phyloP scores from a whole-genome alignment of 208 protist genomes.

The Crithidia acanthocephali region DNA sequence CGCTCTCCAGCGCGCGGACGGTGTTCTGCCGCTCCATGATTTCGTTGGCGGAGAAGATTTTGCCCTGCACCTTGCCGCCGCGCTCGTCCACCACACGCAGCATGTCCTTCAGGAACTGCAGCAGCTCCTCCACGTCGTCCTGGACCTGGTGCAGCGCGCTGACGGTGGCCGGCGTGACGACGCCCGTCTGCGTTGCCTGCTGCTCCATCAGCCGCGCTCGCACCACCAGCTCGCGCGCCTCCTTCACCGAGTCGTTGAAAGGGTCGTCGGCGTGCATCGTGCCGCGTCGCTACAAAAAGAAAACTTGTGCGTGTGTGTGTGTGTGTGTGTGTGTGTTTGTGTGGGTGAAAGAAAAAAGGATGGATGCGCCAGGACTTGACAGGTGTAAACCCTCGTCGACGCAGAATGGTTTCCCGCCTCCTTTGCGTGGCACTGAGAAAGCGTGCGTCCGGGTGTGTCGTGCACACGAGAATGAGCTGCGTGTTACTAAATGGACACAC shows the following conservation, averaged over 20 bases:
- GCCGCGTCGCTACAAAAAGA: background rate
- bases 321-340: background rate
- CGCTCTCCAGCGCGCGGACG: constrained; percentile 58
- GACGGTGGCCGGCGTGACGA: constrained; percentile 45
- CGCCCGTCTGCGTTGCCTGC: constrained; percentile 52
- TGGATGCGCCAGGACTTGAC: too few relatives aligned
- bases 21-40: constrained; percentile 79
- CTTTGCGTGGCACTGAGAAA: too few relatives aligned
- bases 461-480: too few relatives aligned
- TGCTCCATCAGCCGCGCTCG: constrained; percentile 58
- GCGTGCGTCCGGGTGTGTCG: too few relatives aligned
- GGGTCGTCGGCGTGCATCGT: constrained; percentile 54
- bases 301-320: background rate
- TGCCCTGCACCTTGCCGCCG: constrained; percentile 70
- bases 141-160: constrained; percentile 48
- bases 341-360: constrained; percentile 13
- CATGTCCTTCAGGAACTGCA: constrained; percentile 62
- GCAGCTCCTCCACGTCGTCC: constrained; percentile 51
- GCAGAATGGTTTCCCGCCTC: too few relatives aligned
- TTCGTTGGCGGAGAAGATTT: constrained; percentile 85
- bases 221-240: constrained; percentile 58
- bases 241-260: constrained; percentile 76
- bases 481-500: too few relatives aligned
- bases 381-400: too few relatives aligned
- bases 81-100: constrained; percentile 65